Evolutionary conservation across 2,329 filamentous ascomycete genomes (phyloP).

Genomic region (Tolypocladium tundrense): DNA sequence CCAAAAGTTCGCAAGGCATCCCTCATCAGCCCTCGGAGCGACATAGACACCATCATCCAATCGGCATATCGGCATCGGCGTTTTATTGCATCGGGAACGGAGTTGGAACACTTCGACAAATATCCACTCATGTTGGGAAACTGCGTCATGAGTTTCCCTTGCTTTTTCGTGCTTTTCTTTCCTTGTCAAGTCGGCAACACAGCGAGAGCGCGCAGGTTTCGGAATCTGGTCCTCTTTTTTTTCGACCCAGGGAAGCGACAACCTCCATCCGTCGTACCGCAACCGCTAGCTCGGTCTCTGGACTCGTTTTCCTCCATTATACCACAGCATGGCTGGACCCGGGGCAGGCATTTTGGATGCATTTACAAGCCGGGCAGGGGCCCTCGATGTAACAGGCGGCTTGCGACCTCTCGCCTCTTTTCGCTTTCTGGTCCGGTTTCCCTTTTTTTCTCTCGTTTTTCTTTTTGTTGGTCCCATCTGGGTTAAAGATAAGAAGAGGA

Average conservation of each 20-base stretch:
- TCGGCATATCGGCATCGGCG: constrained; percentile 23
- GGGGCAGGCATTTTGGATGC: constrained; percentile 40
- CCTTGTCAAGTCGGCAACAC: constrained; percentile 27
- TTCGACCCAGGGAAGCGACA: constrained; percentile 16
- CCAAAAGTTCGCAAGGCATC: background rate
- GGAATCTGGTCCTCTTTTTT: constrained; percentile 20
- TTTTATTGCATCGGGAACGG: constrained; percentile 33
- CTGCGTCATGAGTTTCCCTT: constrained; percentile 7
- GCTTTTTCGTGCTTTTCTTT: constrained; percentile 24
- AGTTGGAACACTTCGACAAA: constrained; percentile 27
- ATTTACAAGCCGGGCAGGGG: constrained; percentile 41
- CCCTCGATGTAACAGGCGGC: constrained; percentile 33
- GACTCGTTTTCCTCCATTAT: constrained; percentile 3
- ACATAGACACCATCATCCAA: constrained; percentile 24
- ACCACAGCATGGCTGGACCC: constrained; percentile 46
- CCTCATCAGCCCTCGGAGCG: constrained; percentile 20
- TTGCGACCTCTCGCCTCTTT: constrained; percentile 22
- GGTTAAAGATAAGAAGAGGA: constrained; percentile 47
- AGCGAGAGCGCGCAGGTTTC: constrained; percentile 29
- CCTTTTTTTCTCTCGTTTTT: constrained; percentile 16
- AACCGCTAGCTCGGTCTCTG: constrained; percentile 36
- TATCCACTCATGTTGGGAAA: constrained; percentile 22
- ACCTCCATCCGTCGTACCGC: background rate
- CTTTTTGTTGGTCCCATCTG: constrained; percentile 5
- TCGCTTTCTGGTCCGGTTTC: constrained; percentile 16